A percentile compares a stretch with the other conserved stretches of the same genome.
Conservation (phyloP, 345 rosid genomes). For the Carallia brachiata region DNA sequence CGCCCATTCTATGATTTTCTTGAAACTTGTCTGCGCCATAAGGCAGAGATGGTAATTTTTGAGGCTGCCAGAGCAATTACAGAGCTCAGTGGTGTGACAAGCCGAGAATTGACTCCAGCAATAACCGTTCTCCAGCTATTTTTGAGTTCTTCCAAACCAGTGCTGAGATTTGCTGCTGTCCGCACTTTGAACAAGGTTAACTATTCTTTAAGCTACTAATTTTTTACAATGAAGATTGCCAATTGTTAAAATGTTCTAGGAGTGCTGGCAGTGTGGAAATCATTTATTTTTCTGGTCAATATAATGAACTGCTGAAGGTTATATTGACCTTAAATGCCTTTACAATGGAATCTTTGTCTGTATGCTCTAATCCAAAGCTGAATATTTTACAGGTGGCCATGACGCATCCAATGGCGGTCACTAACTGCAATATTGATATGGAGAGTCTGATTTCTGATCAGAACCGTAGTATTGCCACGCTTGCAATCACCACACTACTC, state of each 20-base stretch:
- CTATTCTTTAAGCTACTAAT: slow-evolving; percentile 1
- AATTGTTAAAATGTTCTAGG: not conserved
- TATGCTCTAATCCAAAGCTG: not conserved
- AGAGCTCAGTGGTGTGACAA: slow-evolving; percentile 89
- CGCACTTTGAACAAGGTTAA: slow-evolving; percentile 92
- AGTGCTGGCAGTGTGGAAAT: not conserved
- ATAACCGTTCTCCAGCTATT: slow-evolving; percentile 97
- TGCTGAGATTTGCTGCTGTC: slow-evolving; percentile 95
- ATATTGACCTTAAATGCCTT: not conserved
- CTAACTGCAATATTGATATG: slow-evolving; percentile 99
- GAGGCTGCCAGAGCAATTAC: slow-evolving; percentile 99
- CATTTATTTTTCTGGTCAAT: not conserved
- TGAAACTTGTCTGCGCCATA: slow-evolving; percentile 93
- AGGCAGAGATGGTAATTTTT: slow-evolving; percentile 97
- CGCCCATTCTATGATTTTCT: slow-evolving; percentile 95
- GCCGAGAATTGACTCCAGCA: slow-evolving; percentile 93
- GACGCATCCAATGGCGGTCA: slow-evolving; percentile 99
- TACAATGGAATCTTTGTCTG: not conserved
- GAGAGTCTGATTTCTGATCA: slow-evolving; percentile 98
- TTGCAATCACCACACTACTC: slow-evolving; percentile 92
- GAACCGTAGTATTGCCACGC: slow-evolving; percentile 97
- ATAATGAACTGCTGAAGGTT: not conserved
- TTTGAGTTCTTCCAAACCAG: slow-evolving; percentile 95
- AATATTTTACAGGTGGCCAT: slow-evolving; percentile 74
- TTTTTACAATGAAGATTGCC: not conserved